phyloP scores from a whole-genome alignment of 352 stramenopile species.

The Phytophthora syringae region DNA sequence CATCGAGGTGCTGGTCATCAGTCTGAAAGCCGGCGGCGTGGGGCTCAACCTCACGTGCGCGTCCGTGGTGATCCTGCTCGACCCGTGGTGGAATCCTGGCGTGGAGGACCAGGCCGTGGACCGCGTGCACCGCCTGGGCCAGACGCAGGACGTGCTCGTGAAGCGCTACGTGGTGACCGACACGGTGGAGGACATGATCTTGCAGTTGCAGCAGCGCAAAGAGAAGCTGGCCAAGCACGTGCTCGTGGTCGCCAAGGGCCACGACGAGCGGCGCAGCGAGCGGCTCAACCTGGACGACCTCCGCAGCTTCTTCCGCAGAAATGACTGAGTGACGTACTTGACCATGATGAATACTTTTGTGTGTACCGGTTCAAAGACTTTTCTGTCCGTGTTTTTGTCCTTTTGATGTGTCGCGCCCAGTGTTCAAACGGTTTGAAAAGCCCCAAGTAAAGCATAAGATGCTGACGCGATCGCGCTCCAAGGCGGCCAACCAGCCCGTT shows the following conservation, averaged over 20 bases:
- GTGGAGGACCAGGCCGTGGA: constrained; percentile 96
- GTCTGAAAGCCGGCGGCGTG: constrained; percentile 88
- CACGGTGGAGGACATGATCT: constrained; percentile 93
- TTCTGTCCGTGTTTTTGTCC: no score
- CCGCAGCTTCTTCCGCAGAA: constrained; percentile 66
- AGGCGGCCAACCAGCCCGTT: constrained; percentile 66
- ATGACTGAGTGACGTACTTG: constrained; percentile 9
- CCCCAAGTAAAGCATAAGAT: constrained; percentile 34
- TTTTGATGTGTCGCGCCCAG: not conserved
- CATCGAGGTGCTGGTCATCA: constrained; percentile 86
- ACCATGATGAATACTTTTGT: constrained; percentile 16
- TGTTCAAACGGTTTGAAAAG: constrained; percentile 20
- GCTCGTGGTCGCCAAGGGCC: constrained; percentile 56
- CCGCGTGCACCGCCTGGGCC: constrained; percentile 90
- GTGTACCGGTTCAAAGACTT: not conserved
- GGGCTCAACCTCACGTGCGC: constrained; percentile 92
- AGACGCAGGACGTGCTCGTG: constrained; percentile 85
- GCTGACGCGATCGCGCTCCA: constrained; percentile 75
- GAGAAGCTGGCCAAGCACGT: constrained; percentile 85
- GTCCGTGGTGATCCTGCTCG: constrained; percentile 89
- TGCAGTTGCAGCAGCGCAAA: constrained; percentile 91
- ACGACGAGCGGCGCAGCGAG: constrained; percentile 48
- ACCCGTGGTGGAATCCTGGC: constrained; percentile 95
- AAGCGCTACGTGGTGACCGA: constrained; percentile 90
- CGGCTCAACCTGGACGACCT: constrained; percentile 74